Percentiles rank a stretch among this genome's conserved stretches.
Evolutionary conservation across 768 basidiomycete species (phyloP).

Genomic region (Mycena pura): DNA sequence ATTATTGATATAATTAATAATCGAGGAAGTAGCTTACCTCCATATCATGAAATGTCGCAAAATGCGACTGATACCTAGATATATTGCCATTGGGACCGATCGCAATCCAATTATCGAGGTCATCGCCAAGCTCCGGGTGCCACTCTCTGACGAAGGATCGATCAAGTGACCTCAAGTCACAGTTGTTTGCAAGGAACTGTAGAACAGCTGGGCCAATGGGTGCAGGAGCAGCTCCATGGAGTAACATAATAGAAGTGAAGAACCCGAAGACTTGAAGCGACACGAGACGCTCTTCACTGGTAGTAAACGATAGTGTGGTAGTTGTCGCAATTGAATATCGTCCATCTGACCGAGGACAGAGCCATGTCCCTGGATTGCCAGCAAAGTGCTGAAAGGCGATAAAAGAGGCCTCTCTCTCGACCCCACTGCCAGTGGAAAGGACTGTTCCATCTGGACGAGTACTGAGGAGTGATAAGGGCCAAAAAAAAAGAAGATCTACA

Average conservation of each 20-base stretch:
- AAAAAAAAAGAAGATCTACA: no score
- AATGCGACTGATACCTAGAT: background rate
- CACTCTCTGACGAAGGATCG: constrained; percentile 10
- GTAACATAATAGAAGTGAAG: background rate
- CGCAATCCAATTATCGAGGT: background rate
- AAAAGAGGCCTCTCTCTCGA: background rate
- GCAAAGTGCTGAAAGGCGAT: background rate
- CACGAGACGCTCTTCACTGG: background rate
- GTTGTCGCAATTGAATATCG: background rate
- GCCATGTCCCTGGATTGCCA: background rate
- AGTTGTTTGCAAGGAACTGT: constrained; percentile 10
- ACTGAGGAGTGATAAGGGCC: no score
- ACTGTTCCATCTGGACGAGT: background rate
- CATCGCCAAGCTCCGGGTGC: constrained; percentile 6
- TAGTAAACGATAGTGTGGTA: background rate
- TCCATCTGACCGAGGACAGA: background rate
- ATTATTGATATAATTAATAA: no score
- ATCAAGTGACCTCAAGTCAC: constrained; percentile 3
- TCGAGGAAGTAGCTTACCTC: background rate
- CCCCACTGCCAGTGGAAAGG: background rate
- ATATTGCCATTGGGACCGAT: background rate
- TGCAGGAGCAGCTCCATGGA: constrained; percentile 11
- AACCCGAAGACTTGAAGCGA: constrained; percentile 2
- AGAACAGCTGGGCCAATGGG: constrained; percentile 13
- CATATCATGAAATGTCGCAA: background rate